Evolutionary conservation across 1,139 yeast genomes (phyloP), one percentile per base, ranked within the genome.

Genomic region (Hansenula lynferdii): DNA sequence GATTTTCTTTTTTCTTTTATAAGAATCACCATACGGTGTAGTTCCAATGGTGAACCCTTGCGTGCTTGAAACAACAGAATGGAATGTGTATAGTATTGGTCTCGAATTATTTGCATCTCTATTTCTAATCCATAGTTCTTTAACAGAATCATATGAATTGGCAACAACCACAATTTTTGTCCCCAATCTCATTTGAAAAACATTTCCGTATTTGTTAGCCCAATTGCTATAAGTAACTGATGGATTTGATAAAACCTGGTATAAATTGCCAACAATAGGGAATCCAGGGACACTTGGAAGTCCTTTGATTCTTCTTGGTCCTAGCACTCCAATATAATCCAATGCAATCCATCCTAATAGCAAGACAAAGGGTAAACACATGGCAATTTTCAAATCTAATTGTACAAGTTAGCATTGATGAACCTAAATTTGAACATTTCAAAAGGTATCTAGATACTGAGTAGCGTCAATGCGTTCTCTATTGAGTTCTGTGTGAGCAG

Each of bases 11-110:
- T 76, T 72, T 19, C 62, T 62, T 43, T 66, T 65, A 51, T 70
- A 82, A 2, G 80, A 67, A 1, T 61, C 64, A 2, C 84, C 75
- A 52, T 70, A 76, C 1, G 94, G 94, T 0, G 92, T 82, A 0
- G 94, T 80, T 0, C 95, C 95, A 22, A 85, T 70, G 0, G 95
- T 85, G 45, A 72, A 77, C 1, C 80, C 80, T 41, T 77, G 82
- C 0, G 80, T 70, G 5, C 72, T 61, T 0, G 89, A 80, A 2
- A 84, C 74, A 8, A 84, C 65, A 23, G 69, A 64, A 58, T 85
- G 94, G 60, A 85, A 85, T 0, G 89, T 80, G 56, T 77, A 75
- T 39, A 73, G 66, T 20, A 69, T 58, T 0, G 95, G 94, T 32
- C 95, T 62, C 1, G 94, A 84, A 47, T 77, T 78, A 45, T 75